Base-by-base conservation (phyloP, 768 basidiomycete genomes). In the Steccherinum ochraceum region DNA sequence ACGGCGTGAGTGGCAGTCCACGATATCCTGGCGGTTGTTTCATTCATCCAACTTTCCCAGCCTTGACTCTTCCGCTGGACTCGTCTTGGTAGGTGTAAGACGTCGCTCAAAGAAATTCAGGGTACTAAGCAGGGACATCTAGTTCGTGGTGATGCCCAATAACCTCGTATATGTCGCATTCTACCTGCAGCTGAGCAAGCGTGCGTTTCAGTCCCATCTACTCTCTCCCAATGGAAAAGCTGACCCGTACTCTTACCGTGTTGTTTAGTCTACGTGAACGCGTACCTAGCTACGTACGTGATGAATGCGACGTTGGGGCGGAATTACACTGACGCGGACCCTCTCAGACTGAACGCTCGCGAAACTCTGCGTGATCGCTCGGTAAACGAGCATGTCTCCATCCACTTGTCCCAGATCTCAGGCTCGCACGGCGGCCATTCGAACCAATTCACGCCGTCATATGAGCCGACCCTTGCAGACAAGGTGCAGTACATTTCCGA, bases 161-260 rank as follows among this genome's bases (percentile, higher is more conserved):
- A 49, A 53, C 47, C 45, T 52, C 20, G 46, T 53, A 16, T 56
- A 56, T 26, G 26, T 56, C 18, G 48, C 52, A 2, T 42, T 56
- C 18, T 56, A 56, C 26, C 40, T 56, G 18, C 52, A 56, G 27
- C 52, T 56, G 12, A 56, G 55, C 52, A 56, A 56, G 30, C 46
- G 55, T 56, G 39, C 16, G 54, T 48, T 2, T 12, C 24, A 18
- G 16, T 43, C 41, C 18, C 16, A 7, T 23, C 18, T 7, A 10
- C 41, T 10, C 19, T n/a, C 41, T 19, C 5, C 19, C 19, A 5
- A 19, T 23, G 21, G 18, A 18, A 19, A 10, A 35, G 16, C 41
- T 43, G 10, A 43, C 18, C 7, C 41, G 10, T 43, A 10, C 7
- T 7, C 30, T 35, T 35, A 16, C 7, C 26, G 39, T n/a, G 20